Evolutionary conservation across 1,284 basidiomycete species (phyloP).

Genomic region (Lentinula novae-zelandiae): DNA sequence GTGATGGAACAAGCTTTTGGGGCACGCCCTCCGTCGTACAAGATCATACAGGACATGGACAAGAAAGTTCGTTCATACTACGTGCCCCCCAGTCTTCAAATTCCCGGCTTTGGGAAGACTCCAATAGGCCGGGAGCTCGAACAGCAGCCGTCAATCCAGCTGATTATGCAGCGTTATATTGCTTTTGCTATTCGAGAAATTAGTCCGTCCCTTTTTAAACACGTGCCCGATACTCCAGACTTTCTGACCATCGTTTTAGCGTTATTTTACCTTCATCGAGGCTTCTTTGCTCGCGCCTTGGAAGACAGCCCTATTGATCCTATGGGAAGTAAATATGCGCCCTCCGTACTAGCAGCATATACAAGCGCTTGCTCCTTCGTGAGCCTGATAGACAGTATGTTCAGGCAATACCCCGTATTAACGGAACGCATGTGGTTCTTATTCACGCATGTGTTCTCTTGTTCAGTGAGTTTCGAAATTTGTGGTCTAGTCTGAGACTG

Average conservation of each 20-base stretch:
- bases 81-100: slow-evolving; percentile 60
- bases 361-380: slow-evolving; percentile 66
- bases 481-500: background rate
- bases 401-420: slow-evolving; percentile 57
- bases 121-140: slow-evolving; percentile 39
- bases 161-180: slow-evolving; percentile 63
- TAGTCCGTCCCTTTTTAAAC: slow-evolving; percentile 28
- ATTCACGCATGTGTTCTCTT: slow-evolving; percentile 71
- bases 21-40: slow-evolving; percentile 55
- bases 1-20: slow-evolving; percentile 68
- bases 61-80: slow-evolving; percentile 49
- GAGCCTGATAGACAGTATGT: slow-evolving; percentile 56
- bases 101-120: slow-evolving; percentile 58
- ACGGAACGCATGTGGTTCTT: slow-evolving; percentile 72
- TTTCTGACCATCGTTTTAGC: slow-evolving; percentile 30
- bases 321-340: slow-evolving; percentile 63
- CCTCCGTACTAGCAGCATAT: slow-evolving; percentile 66
- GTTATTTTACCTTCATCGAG: slow-evolving; percentile 69
- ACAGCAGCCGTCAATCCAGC: slow-evolving; percentile 40
- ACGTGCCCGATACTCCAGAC: background rate
- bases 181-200: slow-evolving; percentile 65
- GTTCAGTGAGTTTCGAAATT: slow-evolving; percentile 43
- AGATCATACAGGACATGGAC: slow-evolving; percentile 58
- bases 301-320: slow-evolving; percentile 60
- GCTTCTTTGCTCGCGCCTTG: slow-evolving; percentile 67